A percentile compares a stretch with the other conserved stretches of the same genome.
Evolutionary conservation across 2,329 filamentous ascomycete genomes (phyloP).

Genomic region (Ceratocystis diversiconidia): DNA sequence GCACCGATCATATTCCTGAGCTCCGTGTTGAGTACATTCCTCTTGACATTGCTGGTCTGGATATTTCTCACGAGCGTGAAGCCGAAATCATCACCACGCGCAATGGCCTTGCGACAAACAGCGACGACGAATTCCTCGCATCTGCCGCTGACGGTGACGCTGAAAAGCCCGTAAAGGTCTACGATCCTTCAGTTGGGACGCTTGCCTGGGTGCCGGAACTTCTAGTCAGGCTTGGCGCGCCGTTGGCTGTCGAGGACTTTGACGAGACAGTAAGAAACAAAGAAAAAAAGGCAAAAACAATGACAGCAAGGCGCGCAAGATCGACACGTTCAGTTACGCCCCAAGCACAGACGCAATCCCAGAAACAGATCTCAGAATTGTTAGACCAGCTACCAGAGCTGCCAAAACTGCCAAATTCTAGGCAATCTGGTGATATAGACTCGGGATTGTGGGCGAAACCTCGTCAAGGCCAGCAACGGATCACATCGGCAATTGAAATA

Average conservation of each 20-base stretch:
- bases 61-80: conserved; percentile 49
- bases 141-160: conserved; percentile 28
- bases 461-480: background rate
- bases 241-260: conserved; percentile 20
- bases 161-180: conserved; percentile 47
- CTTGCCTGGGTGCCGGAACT: conserved; percentile 27
- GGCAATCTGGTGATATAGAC: background rate
- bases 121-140: conserved; percentile 44
- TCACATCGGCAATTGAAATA: conserved; percentile 2
- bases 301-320: background rate
- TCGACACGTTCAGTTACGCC: conserved; percentile 4
- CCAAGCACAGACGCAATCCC: background rate
- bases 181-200: conserved; percentile 36
- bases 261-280: conserved; percentile 20
- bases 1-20: conserved; percentile 62
- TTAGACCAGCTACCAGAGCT: background rate
- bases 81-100: conserved; percentile 43
- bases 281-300: conserved; percentile 4
- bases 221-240: conserved; percentile 20
- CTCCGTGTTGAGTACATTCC: conserved; percentile 68
- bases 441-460: background rate
- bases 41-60: conserved; percentile 59
- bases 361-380: background rate
- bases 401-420: background rate
- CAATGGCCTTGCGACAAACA: conserved; percentile 44